Evolutionary conservation across 305 asterid species (phyloP), one percentile per base, ranked within the genome.

Genomic region (Ajuga reptans): DNA sequence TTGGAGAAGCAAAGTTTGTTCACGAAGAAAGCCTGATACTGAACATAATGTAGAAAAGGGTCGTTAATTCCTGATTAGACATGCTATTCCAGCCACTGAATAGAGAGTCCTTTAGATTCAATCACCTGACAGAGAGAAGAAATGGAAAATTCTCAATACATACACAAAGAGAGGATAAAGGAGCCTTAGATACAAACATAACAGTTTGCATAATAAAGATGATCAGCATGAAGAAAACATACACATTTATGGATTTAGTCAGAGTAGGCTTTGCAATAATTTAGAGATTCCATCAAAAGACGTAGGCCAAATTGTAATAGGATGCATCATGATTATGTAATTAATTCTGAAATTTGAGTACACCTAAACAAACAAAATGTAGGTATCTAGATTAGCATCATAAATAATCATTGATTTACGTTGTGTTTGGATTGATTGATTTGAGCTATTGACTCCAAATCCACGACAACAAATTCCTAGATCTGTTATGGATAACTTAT

Each of bases 51-150:
- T 9, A 15, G 29, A 37, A 64, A 65, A 16, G 42, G 34, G 43
- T 15, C 11, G 21, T 53, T 68, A 55, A 39, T 57, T 36, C 73
- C 42, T 49, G 27, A 54, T 29, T 11, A 42, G 62, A 21, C 66
- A 24, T 58, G 42, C 45, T 68, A 58, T 52, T 76, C 51, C 50
- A 43, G 52, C 18, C 46, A 64, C 76, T n/a, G 18, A 71, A 58
- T 46, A 71, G 21, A 53, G 69, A 80, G 64, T 68, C 52, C 60
- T 74, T 42, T 12, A 46, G 54, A 57, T 53, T 69, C 42, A 72
- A 54, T 68, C 79, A 83, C 85, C 89, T 83, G 85, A 27, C 15
- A 77, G 65, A 61, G 53, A 62, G 63, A 73, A 59, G 62, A 57
- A 64, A 9, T 17, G 45, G 45, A 50, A 60, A 12, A 15, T 29